Conservation (phyloP, 495 filamentous ascomycete species). For the Beverwykella pulmonaria region DNA sequence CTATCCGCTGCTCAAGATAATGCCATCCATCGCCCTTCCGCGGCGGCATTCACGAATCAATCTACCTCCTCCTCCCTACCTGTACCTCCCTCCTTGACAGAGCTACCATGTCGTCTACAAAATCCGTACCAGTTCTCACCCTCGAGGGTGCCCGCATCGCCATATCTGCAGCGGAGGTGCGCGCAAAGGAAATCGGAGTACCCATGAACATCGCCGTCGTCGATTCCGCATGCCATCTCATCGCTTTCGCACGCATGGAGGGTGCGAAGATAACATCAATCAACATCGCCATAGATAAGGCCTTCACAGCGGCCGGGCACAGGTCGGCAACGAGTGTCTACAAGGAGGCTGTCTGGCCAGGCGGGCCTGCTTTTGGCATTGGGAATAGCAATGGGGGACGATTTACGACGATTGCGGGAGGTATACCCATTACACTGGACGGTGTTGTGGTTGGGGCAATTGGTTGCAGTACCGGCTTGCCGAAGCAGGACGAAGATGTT, state of each 20-base stretch:
- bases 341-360: conserved; percentile 45
- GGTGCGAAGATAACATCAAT: conserved; percentile 48
- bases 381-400: conserved; percentile 44
- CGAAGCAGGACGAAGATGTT: conserved; percentile 45
- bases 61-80: neutral
- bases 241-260: conserved; percentile 48
- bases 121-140: conserved; percentile 38
- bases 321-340: conserved; percentile 44
- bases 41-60: neutral
- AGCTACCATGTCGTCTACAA: conserved; percentile 21
- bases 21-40: neutral
- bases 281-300: conserved; percentile 49
- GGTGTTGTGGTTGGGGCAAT: conserved; percentile 45
- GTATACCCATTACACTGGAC: conserved; percentile 42
- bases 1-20: conserved; percentile 6
- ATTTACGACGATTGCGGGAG: conserved; percentile 47
- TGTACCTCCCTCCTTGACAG: neutral
- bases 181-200: conserved; percentile 42
- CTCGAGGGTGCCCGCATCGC: conserved; percentile 45
- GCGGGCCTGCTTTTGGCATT: conserved; percentile 46
- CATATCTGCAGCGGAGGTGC: conserved; percentile 40
- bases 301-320: conserved; percentile 49
- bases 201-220: conserved; percentile 49
- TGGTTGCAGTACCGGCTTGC: conserved; percentile 46
- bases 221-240: conserved; percentile 42